A percentile compares a stretch with the other conserved stretches of the same genome.
Conservation (phyloP, 2,329 filamentous ascomycete genomes). For the Trichophyton verrucosum region DNA sequence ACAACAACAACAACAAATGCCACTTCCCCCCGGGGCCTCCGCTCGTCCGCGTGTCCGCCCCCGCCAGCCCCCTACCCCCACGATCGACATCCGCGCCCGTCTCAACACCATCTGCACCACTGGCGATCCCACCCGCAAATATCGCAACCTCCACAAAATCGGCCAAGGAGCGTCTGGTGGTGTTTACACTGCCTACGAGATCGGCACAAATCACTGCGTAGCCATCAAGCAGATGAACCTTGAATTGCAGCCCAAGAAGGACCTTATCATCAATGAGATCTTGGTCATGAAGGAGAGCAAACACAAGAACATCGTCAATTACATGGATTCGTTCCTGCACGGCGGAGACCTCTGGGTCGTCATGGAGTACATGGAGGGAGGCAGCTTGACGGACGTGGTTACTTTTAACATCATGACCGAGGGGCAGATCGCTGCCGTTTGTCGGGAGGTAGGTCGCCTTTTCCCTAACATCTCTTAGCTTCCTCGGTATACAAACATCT, state of each 20-base stretch:
- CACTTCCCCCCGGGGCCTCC: slow-evolving; percentile 23
- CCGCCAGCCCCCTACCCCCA: slow-evolving; percentile 64
- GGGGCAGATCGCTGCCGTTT: slow-evolving; percentile 91
- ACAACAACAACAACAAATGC: no score
- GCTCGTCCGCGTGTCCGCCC: slow-evolving; percentile 62
- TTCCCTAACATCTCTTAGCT: not conserved
- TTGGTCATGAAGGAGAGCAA: slow-evolving; percentile 98
- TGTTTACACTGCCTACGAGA: slow-evolving; percentile 83
- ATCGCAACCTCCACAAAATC: slow-evolving; percentile 82
- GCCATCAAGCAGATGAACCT: slow-evolving; percentile 99
- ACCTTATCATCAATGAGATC: slow-evolving; percentile 98
- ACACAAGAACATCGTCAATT: slow-evolving; percentile 98
- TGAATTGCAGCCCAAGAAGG: slow-evolving; percentile 97
- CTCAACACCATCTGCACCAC: slow-evolving; percentile 83
- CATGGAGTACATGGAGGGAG: slow-evolving; percentile 99
- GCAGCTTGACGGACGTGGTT: slow-evolving; percentile 92
- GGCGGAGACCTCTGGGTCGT: slow-evolving; percentile 92
- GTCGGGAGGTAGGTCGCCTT: slow-evolving; percentile 54
- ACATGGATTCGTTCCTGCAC: slow-evolving; percentile 91
- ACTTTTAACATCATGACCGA: slow-evolving; percentile 99
- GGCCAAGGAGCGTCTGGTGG: slow-evolving; percentile 94
- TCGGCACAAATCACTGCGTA: slow-evolving; percentile 71
- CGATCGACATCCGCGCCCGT: slow-evolving; percentile 67
- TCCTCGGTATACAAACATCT: slow-evolving; percentile 5
- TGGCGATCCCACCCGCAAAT: slow-evolving; percentile 78